Conservation (phyloP, 2,329 filamentous ascomycete genomes). For the Hortaea sp. region DNA sequence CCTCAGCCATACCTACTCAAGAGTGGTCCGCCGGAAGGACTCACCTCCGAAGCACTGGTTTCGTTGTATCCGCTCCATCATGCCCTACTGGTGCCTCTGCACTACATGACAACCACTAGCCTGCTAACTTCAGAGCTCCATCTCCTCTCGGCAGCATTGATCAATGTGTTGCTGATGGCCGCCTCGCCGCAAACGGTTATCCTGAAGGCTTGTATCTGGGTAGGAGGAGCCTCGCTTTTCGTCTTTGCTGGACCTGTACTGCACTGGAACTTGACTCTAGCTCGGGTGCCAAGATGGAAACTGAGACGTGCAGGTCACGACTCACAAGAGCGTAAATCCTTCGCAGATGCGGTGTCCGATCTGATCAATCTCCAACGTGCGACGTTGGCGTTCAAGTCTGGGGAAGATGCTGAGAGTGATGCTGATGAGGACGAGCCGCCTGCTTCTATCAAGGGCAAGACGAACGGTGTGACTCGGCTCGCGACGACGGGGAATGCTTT, state of each 20-base stretch:
- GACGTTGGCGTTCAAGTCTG: slow-evolving; percentile 15
- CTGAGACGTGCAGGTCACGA: slow-evolving; percentile 52
- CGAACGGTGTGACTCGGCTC: slow-evolving; percentile 8
- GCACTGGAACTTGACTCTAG: slow-evolving; percentile 73
- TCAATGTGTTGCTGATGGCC: slow-evolving; percentile 71
- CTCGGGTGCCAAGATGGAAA: slow-evolving; percentile 83
- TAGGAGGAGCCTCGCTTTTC: slow-evolving; percentile 65
- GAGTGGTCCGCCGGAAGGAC: slow-evolving; percentile 6
- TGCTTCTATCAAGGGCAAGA: slow-evolving; percentile 12
- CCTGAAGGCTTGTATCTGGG: slow-evolving; percentile 35
- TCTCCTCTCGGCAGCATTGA: slow-evolving; percentile 69
- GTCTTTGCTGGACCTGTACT: slow-evolving; percentile 64
- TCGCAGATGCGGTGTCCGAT: slow-evolving; percentile 32
- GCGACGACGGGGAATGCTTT: slow-evolving; percentile 7
- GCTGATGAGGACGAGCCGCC: slow-evolving; percentile 34
- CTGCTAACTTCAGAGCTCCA: slow-evolving; percentile 80
- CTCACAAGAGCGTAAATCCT: slow-evolving; percentile 32
- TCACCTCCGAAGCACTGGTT: slow-evolving; percentile 47
- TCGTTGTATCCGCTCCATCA: slow-evolving; percentile 77
- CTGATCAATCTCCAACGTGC: slow-evolving; percentile 24
- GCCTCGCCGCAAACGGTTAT: slow-evolving; percentile 46
- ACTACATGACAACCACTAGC: slow-evolving; percentile 79
- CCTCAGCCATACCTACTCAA: slow-evolving; percentile 12
- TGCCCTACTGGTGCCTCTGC: slow-evolving; percentile 60
- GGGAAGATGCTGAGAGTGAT: slow-evolving; percentile 30